Evolutionary conservation across 805 yeast genomes (phyloP), one percentile per base, ranked within the genome.

Genomic region (Lachancea sp.): DNA sequence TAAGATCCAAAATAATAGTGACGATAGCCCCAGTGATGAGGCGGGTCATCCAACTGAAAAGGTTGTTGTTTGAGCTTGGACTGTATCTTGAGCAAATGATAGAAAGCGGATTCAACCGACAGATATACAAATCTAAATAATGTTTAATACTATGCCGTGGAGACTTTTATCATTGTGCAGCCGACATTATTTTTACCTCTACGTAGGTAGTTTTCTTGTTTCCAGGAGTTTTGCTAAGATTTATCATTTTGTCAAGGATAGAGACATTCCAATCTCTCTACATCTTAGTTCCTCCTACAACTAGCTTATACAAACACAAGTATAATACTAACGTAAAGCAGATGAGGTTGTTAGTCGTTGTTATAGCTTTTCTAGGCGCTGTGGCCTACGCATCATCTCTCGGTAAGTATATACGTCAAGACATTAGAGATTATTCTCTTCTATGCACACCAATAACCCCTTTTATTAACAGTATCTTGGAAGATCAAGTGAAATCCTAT

Each of bases 1-100:
- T 47, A 55, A 54, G 42, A 62, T 65, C 34, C 46, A 24, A 3
- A 18, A 25, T 28, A 35, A 36, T 31, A 18, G 17, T 13, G 35
- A 29, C 9, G 28, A 24, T n/a, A 29, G 36, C n/a, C n/a, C n/a
- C 35, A 29, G 38, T 20, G 43, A 35, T 12, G 31, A 34, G 12
- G 21, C 31, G 13, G 39, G 34, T 13, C 31, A 24, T 13, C 39
- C 39, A 28, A 34, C 38, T 21, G 43, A 40, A 16, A 40, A 40
- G 32, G 43, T 40, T 15, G 21, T 34, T 29, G 40, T 40, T 30
- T 40, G 30, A 37, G 16, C n/a, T 8, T n/a, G 26, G 4, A 13
- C 6, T 11, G 21, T 11, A 23, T 6, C 5, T 16, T 29, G 32
- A 13, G 11, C 18, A 4, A 17, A 4, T 23, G 25, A 23, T 23